Conservation (phyloP, 106 monocot species). For the Iris macrosiphon region DNA sequence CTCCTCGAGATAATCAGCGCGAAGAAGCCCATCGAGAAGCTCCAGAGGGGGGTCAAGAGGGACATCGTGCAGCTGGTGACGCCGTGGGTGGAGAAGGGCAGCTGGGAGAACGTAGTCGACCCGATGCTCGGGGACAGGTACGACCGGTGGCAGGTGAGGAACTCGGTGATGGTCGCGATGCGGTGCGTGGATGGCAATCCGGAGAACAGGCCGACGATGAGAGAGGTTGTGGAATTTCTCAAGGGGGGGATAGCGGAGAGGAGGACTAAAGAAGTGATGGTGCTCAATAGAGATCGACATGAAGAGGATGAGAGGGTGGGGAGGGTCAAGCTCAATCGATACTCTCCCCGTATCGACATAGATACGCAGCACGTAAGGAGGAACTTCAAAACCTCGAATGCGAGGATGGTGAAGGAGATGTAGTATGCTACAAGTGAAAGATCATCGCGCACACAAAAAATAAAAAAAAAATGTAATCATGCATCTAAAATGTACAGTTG, state of each 20-base stretch:
- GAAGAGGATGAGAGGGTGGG: neutral
- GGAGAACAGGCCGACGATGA: slow-evolving; percentile 27
- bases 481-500: too few relatives aligned
- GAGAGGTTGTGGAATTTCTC: slow-evolving; percentile 29
- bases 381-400: too few relatives aligned
- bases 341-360: neutral
- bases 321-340: slow-evolving; percentile 2
- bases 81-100: slow-evolving; percentile 13
- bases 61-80: slow-evolving; percentile 30
- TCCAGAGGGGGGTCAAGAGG: slow-evolving; percentile 20
- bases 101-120: slow-evolving; percentile 20
- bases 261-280: neutral
- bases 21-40: slow-evolving; percentile 34
- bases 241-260: neutral
- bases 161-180: slow-evolving; percentile 13
- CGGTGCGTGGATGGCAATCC: slow-evolving; percentile 18
- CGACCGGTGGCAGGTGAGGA: slow-evolving; percentile 12
- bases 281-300: neutral
- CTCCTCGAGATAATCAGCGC: slow-evolving; percentile 32
- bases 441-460: too few relatives aligned
- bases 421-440: too few relatives aligned
- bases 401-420: too few relatives aligned
- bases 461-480: too few relatives aligned
- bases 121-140: slow-evolving; percentile 14
- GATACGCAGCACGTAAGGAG: too few relatives aligned